Evolutionary conservation across 176 grass and related monocot species (phyloP).

Genomic region (Triticum timopheevii): DNA sequence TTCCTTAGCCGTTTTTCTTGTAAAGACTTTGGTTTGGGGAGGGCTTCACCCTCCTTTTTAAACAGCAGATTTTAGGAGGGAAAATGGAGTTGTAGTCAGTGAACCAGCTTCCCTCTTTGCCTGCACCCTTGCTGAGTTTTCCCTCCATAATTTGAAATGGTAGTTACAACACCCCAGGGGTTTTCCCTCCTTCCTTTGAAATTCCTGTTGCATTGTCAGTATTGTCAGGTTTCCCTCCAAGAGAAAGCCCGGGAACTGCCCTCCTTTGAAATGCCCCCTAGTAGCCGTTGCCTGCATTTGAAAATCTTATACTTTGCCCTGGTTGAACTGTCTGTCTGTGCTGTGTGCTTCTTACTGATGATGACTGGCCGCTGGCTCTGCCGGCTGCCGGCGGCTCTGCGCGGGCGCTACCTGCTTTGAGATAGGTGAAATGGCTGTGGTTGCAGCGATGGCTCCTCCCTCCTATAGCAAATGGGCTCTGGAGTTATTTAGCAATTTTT

Average conservation of each 20-base stretch:
- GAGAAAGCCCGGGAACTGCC: slow-evolving; percentile 40
- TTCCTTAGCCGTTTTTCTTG: slow-evolving; percentile 50
- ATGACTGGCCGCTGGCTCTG: background rate
- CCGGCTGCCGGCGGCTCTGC: background rate
- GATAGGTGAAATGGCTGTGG: slow-evolving; percentile 64
- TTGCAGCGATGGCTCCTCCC: slow-evolving; percentile 36
- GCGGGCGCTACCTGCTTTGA: slow-evolving; percentile 32
- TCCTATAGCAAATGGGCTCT: background rate
- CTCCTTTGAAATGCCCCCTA: slow-evolving; percentile 30
- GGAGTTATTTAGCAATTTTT: background rate
- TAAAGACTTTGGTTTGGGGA: slow-evolving; percentile 55
- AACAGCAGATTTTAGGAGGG: slow-evolving; percentile 84
- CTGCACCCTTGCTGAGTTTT: slow-evolving; percentile 29
- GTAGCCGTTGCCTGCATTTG: slow-evolving; percentile 54
- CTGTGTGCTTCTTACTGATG: background rate
- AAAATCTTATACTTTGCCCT: slow-evolving; percentile 23
- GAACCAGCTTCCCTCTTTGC: slow-evolving; percentile 16
- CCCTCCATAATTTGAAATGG: slow-evolving; percentile 56
- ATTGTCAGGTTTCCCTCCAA: slow-evolving; percentile 42
- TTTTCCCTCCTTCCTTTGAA: slow-evolving; percentile 49
- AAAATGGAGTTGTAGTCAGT: slow-evolving; percentile 40
- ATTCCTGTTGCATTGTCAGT: slow-evolving; percentile 39
- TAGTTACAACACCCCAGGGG: slow-evolving; percentile 14
- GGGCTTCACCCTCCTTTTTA: slow-evolving; percentile 51
- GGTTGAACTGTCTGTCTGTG: background rate